These are phyloP conservation scores for Cryptosporidium andersoni DNA, from an alignment of 169 alveolate genomes.

Conservation along the genomic window DNA sequence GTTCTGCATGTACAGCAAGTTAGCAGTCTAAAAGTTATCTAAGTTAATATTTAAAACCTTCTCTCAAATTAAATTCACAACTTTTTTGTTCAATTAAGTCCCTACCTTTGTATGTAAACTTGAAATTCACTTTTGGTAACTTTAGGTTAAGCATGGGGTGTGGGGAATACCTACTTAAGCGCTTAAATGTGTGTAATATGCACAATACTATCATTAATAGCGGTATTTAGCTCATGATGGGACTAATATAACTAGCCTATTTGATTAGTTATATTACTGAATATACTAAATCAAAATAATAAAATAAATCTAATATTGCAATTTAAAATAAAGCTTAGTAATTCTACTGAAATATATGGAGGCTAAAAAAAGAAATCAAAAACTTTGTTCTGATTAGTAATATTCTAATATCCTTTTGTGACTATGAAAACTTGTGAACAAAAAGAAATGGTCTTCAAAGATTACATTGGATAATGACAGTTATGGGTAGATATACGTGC, in stretches of 20 bases:
- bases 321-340: not conserved
- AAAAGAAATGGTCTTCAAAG: not conserved
- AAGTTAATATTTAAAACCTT: not conserved
- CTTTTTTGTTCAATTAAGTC: not conserved
- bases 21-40: not conserved
- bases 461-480: not conserved
- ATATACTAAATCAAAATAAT: not conserved
- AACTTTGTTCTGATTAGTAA: too few species aligned
- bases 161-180: slow-evolving; percentile 65
- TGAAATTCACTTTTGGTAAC: not conserved
- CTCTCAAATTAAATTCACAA: not conserved
- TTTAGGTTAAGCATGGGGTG: slow-evolving; percentile 25
- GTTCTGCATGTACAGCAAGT: slow-evolving; percentile 18
- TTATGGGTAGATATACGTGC: too few species aligned
- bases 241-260: not conserved
- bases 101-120: not conserved
- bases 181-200: not conserved
- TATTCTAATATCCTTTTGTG: too few species aligned
- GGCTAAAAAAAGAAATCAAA: too few species aligned
- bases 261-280: not conserved
- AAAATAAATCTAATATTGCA: not conserved
- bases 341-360: too few species aligned
- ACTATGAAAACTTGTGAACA: not conserved
- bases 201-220: not conserved
- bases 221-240: not conserved